Evolutionary conservation across 768 basidiomycete genomes (phyloP).

Genomic region (Boletus rubropictus): DNA sequence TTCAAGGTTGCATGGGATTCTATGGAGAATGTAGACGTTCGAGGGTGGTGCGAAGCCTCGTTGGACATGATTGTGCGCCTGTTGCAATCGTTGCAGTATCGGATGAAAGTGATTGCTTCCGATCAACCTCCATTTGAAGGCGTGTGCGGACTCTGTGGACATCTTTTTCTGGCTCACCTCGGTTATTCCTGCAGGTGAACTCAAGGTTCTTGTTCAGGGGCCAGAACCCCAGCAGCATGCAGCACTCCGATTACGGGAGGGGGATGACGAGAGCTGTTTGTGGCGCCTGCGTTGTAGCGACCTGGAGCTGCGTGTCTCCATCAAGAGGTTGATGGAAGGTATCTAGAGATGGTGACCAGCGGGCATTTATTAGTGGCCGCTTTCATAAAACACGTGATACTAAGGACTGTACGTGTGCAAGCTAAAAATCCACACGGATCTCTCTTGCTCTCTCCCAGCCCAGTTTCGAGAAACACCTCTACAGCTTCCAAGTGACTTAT

Average conservation of each 20-base stretch:
- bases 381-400: too few species aligned
- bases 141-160: constrained; percentile 21
- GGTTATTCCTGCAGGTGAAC: constrained; percentile 44
- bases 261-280: constrained; percentile 64
- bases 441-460: constrained; percentile 8
- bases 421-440: constrained; percentile 5
- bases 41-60: constrained; percentile 66
- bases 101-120: constrained; percentile 46
- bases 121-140: constrained; percentile 60
- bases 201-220: constrained; percentile 50
- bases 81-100: constrained; percentile 44
- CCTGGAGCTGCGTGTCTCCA: constrained; percentile 34
- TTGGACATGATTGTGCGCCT: constrained; percentile 49
- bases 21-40: constrained; percentile 38
- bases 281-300: constrained; percentile 63
- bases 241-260: constrained; percentile 52
- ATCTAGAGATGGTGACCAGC: constrained; percentile 7
- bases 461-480: neutral
- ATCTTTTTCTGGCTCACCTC: neutral
- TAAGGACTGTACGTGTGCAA: too few species aligned
- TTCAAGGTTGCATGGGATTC: constrained; percentile 58
- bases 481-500: constrained; percentile 41
- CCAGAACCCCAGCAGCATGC: constrained; percentile 25
- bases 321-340: constrained; percentile 40
- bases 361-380: too few species aligned